phyloP scores from a whole-genome alignment of 1,139 yeast species.

The Saccharomyces hybrid region DNA sequence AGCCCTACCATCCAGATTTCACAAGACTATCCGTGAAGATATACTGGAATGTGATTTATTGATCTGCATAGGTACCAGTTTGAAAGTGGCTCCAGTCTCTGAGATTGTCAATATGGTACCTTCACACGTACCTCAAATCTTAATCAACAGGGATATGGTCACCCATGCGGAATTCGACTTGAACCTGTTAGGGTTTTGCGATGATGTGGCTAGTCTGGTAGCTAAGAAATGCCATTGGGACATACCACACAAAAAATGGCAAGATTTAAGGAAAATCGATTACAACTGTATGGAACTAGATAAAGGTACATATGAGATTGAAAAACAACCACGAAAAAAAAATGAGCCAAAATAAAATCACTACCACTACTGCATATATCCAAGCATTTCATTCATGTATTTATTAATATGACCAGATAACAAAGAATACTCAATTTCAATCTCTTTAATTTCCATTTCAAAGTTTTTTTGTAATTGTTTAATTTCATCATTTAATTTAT shows the following conservation, averaged over 20 bases:
- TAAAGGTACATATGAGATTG: constrained; percentile 23
- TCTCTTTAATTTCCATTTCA: constrained; percentile 20
- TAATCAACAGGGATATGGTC: constrained; percentile 74
- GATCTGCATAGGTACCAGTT: constrained; percentile 85
- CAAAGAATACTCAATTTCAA: constrained; percentile 26
- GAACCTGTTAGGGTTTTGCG: constrained; percentile 75
- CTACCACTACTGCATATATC: constrained; percentile 8
- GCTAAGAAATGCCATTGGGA: constrained; percentile 59
- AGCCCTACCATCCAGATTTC: constrained; percentile 64
- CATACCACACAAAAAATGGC: constrained; percentile 47
- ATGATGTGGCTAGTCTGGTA: constrained; percentile 69
- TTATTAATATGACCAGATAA: constrained; percentile 24
- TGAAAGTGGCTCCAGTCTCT: constrained; percentile 94
- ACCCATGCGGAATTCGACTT: constrained; percentile 75
- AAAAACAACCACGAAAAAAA: neutral
- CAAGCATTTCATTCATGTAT: constrained; percentile 25
- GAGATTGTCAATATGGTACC: constrained; percentile 74
- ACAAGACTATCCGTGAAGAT: constrained; percentile 51
- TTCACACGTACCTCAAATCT: constrained; percentile 66
- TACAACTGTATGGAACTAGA: constrained; percentile 21
- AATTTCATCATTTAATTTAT: constrained; percentile 19
- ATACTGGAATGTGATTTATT: constrained; percentile 67
- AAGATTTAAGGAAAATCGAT: constrained; percentile 15
- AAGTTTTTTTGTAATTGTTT: constrained; percentile 14
- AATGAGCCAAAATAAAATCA: neutral